These are phyloP conservation scores for Xylaria sp. DNA, from an alignment of 2,329 filamentous ascomycete genomes.

Conservation along the genomic window DNA sequence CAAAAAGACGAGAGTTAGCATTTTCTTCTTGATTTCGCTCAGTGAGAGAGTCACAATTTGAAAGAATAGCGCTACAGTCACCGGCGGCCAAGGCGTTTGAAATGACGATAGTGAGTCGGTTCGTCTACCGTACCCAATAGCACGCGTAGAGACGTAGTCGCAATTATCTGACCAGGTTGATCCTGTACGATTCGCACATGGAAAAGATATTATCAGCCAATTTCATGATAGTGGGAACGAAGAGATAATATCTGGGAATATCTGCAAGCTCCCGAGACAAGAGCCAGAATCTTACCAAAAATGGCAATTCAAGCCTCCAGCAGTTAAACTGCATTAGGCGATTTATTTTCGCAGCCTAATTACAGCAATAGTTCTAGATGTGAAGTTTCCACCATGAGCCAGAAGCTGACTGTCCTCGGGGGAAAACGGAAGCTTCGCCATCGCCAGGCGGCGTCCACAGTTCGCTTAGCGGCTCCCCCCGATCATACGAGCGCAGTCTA, in stretches of 20 bases:
- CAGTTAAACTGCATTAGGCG: no score
- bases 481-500: slow-evolving; percentile 31
- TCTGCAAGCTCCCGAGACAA: no score
- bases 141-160: not conserved
- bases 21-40: not conserved
- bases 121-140: not conserved
- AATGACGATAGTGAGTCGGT: not conserved
- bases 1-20: not conserved
- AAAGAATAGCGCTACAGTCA: not conserved
- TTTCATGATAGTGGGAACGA: not conserved
- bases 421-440: slow-evolving; percentile 21
- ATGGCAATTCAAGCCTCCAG: no score
- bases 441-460: not conserved
- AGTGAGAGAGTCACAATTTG: not conserved
- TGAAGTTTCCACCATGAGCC: not conserved
- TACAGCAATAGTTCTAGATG: not conserved
- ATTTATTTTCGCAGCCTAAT: no score
- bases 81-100: not conserved
- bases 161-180: not conserved
- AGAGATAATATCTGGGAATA: not conserved
- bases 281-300: no score
- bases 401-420: slow-evolving; percentile 6
- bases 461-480: slow-evolving; percentile 28
- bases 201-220: not conserved
- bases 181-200: no score